Evolutionary conservation across 306 rosid genomes (phyloP), one percentile per base, ranked within the genome.

Genomic region (Quercus dentata): DNA sequence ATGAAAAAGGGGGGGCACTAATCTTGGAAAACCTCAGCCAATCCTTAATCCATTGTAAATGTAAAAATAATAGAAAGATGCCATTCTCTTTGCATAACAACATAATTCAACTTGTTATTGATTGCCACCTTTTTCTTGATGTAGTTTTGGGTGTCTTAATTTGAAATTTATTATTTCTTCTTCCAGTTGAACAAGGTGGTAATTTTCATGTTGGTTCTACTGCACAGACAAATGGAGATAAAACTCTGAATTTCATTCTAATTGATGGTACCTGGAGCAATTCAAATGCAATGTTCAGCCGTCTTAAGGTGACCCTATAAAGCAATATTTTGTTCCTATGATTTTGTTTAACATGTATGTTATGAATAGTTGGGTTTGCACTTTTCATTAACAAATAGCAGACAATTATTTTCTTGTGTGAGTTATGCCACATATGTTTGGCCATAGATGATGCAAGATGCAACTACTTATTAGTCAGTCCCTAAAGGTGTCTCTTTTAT

Each of bases 251-350:
- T 87, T 92, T 94, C 77, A 87, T 94, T 86, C 87, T 94, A 82
- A 88, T 94, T 87, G 98, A 94, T 85, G 98, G 98, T 61, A 94
- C 98, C n/a, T 94, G 97, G 98, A 94, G 92, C 85, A 94, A 91
- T 85, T 94, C 98, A 69, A 97, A 88, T 73, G 97, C 97, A 63
- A 94, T 94, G 97, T 88, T 94, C 88, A 82, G 88, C 82, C 94
- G 98, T 58, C 94, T 94, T 78, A 93, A 91, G 98, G 98, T 94
- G 79, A 74, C 44, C 55, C 9, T 81, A 62, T 62, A 55, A 64
- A 38, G 28, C 78, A 56, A 56, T 76, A 78, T 76, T 64, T 64
- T 79, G 31, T 76, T 57, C 75, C 25, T 52, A 18, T 10, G 69
- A 23, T 73, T 79, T 82, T 71, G 70, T 69, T 76, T 21, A 17